Evolutionary conservation across 2,329 filamentous ascomycete genomes (phyloP).

Genomic region (Nothophoma quercina): DNA sequence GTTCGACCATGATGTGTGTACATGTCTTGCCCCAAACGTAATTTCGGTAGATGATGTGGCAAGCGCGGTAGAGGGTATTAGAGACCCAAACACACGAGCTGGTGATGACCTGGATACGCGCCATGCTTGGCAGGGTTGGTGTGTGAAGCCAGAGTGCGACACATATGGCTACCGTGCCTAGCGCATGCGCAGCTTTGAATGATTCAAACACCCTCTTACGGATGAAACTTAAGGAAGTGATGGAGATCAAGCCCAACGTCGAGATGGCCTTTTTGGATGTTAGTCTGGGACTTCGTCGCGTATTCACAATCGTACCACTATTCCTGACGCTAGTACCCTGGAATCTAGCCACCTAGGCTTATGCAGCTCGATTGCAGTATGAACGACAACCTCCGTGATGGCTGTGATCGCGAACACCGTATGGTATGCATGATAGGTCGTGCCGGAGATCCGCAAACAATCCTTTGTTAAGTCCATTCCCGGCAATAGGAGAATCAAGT

Average conservation of each 20-base stretch:
- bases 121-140: background rate
- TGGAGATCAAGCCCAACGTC: too few relatives aligned
- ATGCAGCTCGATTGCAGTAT: too few relatives aligned
- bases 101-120: background rate
- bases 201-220: background rate
- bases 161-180: background rate
- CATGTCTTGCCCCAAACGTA: background rate
- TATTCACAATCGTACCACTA: too few relatives aligned
- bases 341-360: too few relatives aligned
- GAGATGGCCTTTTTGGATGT: too few relatives aligned
- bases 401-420: too few relatives aligned
- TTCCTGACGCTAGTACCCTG: too few relatives aligned
- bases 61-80: background rate
- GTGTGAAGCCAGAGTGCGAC: background rate
- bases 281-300: too few relatives aligned
- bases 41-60: background rate
- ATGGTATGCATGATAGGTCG: background rate
- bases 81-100: background rate
- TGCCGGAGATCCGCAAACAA: background rate
- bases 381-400: too few relatives aligned
- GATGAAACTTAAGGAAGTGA: too few relatives aligned
- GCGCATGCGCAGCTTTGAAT: background rate
- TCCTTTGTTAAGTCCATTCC: background rate
- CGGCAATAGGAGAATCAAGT: background rate
- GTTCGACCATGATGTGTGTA: background rate